Evolutionary conservation across 163 green algal genomes (phyloP).

Genomic region (Picocystis sp.): DNA sequence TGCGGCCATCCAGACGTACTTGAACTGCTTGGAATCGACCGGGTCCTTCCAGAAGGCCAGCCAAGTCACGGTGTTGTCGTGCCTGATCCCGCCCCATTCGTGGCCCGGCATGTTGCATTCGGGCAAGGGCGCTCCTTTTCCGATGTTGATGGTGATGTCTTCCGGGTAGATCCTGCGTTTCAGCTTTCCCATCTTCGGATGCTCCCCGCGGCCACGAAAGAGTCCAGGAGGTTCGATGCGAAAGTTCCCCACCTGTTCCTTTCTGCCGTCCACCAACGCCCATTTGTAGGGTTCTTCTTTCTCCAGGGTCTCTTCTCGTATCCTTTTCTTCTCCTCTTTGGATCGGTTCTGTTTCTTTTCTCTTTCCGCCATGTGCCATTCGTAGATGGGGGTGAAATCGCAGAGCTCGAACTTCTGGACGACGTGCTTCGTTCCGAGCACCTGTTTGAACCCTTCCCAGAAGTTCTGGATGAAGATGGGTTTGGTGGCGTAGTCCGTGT

Average conservation of each 20-base stretch:
- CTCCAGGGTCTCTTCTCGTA: conserved; percentile 63
- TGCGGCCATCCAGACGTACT: conserved; percentile 94
- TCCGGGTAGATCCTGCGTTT: conserved; percentile 87
- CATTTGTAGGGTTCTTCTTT: conserved; percentile 78
- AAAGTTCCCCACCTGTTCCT: conserved; percentile 95
- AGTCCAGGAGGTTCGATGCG: conserved; percentile 88
- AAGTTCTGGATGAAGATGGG: conserved; percentile 79
- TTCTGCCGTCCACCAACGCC: conserved; percentile 59
- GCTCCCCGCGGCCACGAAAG: conserved; percentile 91
- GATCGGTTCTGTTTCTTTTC: conserved; percentile 74
- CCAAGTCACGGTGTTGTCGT: conserved; percentile 93
- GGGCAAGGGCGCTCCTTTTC: conserved; percentile 51
- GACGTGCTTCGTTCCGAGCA: conserved; percentile 60
- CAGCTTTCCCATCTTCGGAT: conserved; percentile 95
- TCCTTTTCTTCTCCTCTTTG: conserved; percentile 79
- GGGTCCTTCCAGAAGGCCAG: conserved; percentile 77
- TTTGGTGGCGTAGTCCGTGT: conserved; percentile 93
- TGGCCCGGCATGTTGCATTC: conserved; percentile 75
- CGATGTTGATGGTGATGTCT: conserved; percentile 97
- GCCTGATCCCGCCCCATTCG: conserved; percentile 38
- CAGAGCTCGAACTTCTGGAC: conserved; percentile 62
- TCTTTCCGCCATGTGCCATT: conserved; percentile 63
- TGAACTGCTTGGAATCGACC: conserved; percentile 80
- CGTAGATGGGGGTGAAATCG: conserved; percentile 90
- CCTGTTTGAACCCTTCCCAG: conserved; percentile 69